These are phyloP conservation scores for Chlorella sp. DNA, from an alignment of 139 green algal genomes.

Conservation along the genomic window DNA sequence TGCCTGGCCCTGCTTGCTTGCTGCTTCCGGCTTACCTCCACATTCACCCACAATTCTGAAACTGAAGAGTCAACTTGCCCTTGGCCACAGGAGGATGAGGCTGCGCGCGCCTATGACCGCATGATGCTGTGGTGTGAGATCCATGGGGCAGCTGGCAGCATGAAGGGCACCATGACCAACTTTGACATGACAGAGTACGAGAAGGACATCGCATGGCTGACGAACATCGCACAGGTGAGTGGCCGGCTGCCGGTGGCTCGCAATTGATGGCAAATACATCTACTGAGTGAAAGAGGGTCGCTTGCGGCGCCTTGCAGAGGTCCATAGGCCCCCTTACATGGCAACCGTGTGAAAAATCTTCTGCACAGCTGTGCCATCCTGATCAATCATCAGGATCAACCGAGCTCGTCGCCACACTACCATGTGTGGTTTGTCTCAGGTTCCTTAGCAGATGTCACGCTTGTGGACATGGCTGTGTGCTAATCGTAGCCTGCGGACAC, in stretches of 20 bases:
- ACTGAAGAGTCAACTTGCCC: no score
- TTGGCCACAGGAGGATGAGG: slow-evolving; percentile 83
- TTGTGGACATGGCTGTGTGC: no score
- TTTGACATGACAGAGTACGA: slow-evolving; percentile 80
- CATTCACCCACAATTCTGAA: no score
- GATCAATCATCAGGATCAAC: neutral
- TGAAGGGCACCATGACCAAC: slow-evolving; percentile 84
- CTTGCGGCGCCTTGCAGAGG: neutral
- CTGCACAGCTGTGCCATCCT: neutral
- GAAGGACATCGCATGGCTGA: slow-evolving; percentile 64
- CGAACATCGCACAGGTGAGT: slow-evolving; percentile 53
- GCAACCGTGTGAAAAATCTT: neutral
- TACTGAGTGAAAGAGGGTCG: neutral
- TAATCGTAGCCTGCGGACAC: no score
- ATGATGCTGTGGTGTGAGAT: slow-evolving; percentile 95
- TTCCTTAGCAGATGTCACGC: neutral
- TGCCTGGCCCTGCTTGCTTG: no score
- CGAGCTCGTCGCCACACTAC: neutral
- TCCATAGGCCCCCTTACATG: no score
- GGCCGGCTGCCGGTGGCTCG: no score
- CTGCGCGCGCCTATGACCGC: slow-evolving; percentile 83
- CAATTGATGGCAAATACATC: neutral
- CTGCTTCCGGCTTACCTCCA: no score
- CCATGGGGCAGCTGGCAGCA: slow-evolving; percentile 51
- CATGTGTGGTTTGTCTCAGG: neutral